A percentile compares a stretch with the other conserved stretches of the same genome.
Evolutionary conservation across 768 basidiomycete species (phyloP).

Genomic region (Lactarius hatsudake): DNA sequence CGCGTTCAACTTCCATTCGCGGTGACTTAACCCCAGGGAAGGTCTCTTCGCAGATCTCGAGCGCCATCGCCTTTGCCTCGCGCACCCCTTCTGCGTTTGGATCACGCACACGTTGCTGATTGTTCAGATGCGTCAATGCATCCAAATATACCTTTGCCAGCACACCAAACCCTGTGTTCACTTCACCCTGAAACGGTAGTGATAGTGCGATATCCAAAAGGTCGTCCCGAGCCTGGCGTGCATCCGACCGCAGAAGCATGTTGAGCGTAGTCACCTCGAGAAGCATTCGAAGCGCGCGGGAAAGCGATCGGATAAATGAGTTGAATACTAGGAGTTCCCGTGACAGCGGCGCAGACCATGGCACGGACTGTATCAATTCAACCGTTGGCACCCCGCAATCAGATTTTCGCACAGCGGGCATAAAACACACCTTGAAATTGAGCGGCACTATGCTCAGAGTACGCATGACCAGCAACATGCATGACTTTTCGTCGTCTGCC

Average conservation of each 20-base stretch:
- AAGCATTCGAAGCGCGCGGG: conserved; percentile 85
- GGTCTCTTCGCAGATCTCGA: conserved; percentile 90
- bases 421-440: conserved; percentile 76
- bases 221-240: conserved; percentile 84
- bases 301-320: conserved; percentile 90
- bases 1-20: conserved; percentile 86
- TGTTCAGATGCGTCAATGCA: conserved; percentile 85
- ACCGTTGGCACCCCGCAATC: conserved; percentile 7
- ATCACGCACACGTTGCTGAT: conserved; percentile 71
- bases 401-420: conserved; percentile 9
- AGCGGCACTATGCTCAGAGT: conserved; percentile 93
- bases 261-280: conserved; percentile 90
- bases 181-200: conserved; percentile 92
- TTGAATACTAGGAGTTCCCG: conserved; percentile 98
- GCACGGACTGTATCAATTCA: conserved; percentile 55
- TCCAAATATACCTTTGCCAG: conserved; percentile 96
- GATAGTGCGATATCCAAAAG: conserved; percentile 88
- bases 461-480: conserved; percentile 95
- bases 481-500: conserved; percentile 87
- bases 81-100: conserved; percentile 74
- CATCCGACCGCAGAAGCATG: conserved; percentile 89
- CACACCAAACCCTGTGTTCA: conserved; percentile 97
- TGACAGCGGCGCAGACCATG: conserved; percentile 95
- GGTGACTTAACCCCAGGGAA: conserved; percentile 91
- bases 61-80: conserved; percentile 81